Conservation (phyloP, 441 rosid species). For the Theobroma grandiflorum region DNA sequence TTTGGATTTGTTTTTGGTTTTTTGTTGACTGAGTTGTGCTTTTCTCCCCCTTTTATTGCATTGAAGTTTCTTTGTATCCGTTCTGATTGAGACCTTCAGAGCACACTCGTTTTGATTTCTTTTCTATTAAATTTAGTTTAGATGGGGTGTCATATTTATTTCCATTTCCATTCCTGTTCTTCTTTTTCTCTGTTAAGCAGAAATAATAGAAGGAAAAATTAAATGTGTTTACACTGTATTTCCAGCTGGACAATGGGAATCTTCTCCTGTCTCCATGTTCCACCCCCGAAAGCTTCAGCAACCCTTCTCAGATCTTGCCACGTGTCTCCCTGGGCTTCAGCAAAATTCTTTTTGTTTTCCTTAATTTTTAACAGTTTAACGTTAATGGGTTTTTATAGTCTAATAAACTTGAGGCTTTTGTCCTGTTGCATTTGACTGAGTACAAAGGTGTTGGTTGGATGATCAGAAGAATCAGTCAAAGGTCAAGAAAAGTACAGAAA, state of each 20-base stretch:
- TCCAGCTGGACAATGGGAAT: constrained; percentile 20
- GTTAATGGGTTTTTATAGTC: not conserved
- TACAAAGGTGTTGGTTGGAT: not conserved
- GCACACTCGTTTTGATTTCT: not conserved
- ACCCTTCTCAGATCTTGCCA: constrained; percentile 7
- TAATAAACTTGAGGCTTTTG: constrained; percentile 8
- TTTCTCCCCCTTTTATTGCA: constrained; percentile 20
- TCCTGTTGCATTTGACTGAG: constrained; percentile 32
- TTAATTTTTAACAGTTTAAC: not conserved
- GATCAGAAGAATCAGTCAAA: constrained; percentile 14
- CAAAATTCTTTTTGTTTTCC: not conserved
- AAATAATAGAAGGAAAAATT: not conserved
- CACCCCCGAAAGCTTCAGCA: not conserved
- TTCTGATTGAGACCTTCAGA: constrained; percentile 31
- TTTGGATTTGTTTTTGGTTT: constrained; percentile 22
- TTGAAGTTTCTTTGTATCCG: constrained; percentile 36
- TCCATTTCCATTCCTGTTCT: not conserved
- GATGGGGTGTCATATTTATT: not conserved
- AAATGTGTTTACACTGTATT: constrained; percentile 8
- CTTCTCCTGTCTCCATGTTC: not conserved
- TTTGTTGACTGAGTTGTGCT: constrained; percentile 35
- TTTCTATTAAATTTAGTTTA: constrained; percentile 13
- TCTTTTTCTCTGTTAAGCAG: not conserved
- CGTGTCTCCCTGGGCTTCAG: not conserved
- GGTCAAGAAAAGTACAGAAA: constrained; percentile 16